Percentiles rank a stretch among this genome's conserved stretches.
Evolutionary conservation across 371 early-diverging fungal genomes (phyloP).

Genomic region (Blastocladiella emersonii): DNA sequence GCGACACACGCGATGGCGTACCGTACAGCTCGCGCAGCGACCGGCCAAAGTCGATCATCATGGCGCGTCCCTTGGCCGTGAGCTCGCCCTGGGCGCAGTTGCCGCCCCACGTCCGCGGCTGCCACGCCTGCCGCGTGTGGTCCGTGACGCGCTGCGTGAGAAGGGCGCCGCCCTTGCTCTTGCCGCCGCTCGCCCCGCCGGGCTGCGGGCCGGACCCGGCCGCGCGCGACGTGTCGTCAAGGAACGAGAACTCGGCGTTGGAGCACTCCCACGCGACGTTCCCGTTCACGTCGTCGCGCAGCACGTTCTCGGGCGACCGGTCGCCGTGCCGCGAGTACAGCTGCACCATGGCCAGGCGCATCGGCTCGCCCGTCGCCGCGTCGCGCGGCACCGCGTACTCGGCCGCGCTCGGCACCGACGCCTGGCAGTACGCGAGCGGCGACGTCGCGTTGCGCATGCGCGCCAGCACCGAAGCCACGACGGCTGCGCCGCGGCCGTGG

Average conservation of each 20-base stretch:
- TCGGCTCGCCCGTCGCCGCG: no score
- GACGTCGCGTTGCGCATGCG: neutral
- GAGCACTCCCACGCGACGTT: neutral
- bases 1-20: neutral
- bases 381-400: neutral
- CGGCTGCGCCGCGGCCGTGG: no score
- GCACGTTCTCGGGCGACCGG: neutral
- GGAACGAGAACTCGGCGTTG: neutral
- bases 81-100: neutral
- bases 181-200: neutral
- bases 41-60: neutral
- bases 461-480: neutral
- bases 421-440: neutral
- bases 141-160: neutral
- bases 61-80: neutral
- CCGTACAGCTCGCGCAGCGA: neutral
- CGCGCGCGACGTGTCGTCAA: neutral
- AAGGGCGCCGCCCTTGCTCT: neutral
- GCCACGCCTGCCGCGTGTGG: no score
- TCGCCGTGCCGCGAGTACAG: neutral
- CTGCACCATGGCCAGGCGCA: neutral
- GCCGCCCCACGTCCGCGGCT: constrained; percentile 3
- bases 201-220: no score
- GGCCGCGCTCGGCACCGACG: neutral
- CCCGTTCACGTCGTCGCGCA: constrained; percentile 1